phyloP scores from a whole-genome alignment of 1,284 basidiomycete genomes.

The Somion occarium region DNA sequence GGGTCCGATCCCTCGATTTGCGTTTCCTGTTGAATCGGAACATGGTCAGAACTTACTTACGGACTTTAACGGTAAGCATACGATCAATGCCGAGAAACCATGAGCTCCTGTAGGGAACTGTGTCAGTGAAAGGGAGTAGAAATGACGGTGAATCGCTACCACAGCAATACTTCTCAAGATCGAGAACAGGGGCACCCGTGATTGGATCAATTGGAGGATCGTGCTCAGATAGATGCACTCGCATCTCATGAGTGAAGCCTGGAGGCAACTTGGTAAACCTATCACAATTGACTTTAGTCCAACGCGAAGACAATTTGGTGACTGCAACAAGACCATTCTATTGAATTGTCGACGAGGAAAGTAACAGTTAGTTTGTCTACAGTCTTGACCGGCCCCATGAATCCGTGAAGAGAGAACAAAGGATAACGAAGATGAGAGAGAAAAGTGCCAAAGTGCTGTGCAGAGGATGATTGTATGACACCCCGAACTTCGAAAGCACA shows the following conservation, averaged over 20 bases:
- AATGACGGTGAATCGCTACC: conserved; percentile 31
- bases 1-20: conserved; percentile 37
- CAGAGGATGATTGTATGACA: background rate
- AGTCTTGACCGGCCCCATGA: conserved; percentile 11
- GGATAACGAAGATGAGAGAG: background rate
- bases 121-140: background rate
- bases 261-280: conserved; percentile 78
- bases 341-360: conserved; percentile 72
- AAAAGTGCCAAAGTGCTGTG: background rate
- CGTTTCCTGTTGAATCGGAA: conserved; percentile 22
- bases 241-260: conserved; percentile 71
- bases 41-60: background rate
- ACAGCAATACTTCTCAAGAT: conserved; percentile 77
- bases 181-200: conserved; percentile 61
- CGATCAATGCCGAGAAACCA: conserved; percentile 75
- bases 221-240: conserved; percentile 52
- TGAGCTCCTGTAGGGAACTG: conserved; percentile 55
- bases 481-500: background rate
- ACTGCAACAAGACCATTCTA: conserved; percentile 59
- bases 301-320: background rate
- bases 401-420: background rate
- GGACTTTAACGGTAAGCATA: conserved; percentile 29
- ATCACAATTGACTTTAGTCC: background rate
- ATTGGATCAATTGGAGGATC: conserved; percentile 44
- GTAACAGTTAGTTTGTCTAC: conserved; percentile 56